Conservation (phyloP, 2,329 filamentous ascomycete species). For the Colletotrichum navitas region DNA sequence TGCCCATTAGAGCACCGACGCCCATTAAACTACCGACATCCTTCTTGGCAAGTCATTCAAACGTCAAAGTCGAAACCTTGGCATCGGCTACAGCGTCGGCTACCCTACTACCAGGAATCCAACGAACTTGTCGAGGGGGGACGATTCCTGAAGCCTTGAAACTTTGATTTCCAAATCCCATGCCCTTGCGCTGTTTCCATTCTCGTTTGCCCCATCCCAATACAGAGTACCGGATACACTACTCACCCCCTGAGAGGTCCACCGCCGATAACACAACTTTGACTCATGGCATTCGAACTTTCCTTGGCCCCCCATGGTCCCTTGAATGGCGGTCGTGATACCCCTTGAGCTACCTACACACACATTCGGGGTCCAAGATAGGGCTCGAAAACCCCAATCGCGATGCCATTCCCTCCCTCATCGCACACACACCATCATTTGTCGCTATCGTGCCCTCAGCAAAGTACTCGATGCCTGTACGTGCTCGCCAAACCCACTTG, state of each 20-base stretch:
- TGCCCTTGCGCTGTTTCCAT: constrained; percentile 29
- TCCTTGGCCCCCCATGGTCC: not conserved
- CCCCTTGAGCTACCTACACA: not conserved
- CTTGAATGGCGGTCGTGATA: constrained; percentile 6
- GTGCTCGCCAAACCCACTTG: constrained; percentile 12
- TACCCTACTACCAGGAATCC: not conserved
- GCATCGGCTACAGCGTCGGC: not conserved
- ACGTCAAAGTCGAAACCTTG: constrained; percentile 18
- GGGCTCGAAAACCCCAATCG: constrained; percentile 37
- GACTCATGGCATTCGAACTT: constrained; percentile 22
- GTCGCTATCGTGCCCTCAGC: not conserved
- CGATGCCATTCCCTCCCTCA: constrained; percentile 20
- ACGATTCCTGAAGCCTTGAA: constrained; percentile 1
- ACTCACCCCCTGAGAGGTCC: constrained; percentile 19
- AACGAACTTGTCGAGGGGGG: constrained; percentile 10
- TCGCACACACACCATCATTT: constrained; percentile 13
- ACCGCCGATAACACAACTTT: constrained; percentile 36
- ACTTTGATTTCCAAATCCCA: constrained; percentile 18
- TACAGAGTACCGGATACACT: not conserved
- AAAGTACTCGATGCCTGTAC: not conserved
- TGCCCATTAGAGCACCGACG: constrained; percentile 9
- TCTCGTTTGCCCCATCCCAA: constrained; percentile 8
- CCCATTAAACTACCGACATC: constrained; percentile 5
- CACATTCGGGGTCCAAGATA: not conserved
- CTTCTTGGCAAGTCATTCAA: constrained; percentile 1